Conservation (phyloP, 768 basidiomycete genomes). For the Leucocoprinus birnbaumii region DNA sequence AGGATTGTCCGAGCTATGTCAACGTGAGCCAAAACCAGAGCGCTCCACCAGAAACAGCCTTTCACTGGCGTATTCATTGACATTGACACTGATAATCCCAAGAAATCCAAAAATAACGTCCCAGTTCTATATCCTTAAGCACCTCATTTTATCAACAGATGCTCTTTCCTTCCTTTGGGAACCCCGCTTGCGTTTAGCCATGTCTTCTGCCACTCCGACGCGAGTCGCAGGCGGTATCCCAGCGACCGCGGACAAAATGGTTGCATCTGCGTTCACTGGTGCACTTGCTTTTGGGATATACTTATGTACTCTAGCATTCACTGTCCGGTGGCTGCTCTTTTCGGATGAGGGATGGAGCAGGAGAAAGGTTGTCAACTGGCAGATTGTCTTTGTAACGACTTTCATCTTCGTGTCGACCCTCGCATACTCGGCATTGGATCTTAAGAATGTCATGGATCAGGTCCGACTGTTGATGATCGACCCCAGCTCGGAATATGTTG, state of each 20-base stretch:
- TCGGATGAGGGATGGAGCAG: neutral
- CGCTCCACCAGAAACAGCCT: too few species aligned
- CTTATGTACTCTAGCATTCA: neutral
- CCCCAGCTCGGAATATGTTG: neutral
- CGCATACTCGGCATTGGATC: neutral
- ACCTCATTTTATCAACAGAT: neutral
- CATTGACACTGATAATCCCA: slow-evolving; percentile 1
- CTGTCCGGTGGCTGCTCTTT: neutral
- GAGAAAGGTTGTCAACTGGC: neutral
- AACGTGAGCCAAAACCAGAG: too few species aligned
- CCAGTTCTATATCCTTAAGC: neutral
- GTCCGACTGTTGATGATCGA: neutral
- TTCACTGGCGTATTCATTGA: neutral
- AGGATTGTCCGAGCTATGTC: too few species aligned
- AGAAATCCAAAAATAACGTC: neutral
- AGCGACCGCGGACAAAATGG: neutral
- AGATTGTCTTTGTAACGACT: neutral
- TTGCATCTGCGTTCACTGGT: neutral
- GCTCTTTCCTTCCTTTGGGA: neutral
- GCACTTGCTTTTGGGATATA: neutral
- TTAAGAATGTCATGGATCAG: neutral
- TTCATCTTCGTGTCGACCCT: neutral
- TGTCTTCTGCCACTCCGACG: neutral
- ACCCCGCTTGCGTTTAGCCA: neutral
- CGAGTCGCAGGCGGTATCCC: neutral